Evolutionary conservation across 2,329 filamentous ascomycete genomes (phyloP).

Genomic region (Ramularia endophylla): DNA sequence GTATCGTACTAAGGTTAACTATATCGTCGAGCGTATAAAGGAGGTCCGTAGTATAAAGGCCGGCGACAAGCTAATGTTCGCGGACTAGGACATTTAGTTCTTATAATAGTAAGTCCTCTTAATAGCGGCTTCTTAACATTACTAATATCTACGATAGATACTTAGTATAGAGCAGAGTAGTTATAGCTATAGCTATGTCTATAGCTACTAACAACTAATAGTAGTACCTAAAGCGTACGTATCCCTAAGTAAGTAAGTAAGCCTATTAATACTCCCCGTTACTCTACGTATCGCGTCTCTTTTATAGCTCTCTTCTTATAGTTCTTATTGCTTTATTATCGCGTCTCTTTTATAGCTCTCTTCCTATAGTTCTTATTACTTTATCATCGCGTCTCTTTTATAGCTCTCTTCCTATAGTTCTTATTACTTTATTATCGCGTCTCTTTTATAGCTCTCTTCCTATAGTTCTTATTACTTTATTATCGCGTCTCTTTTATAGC

Average conservation of each 20-base stretch:
- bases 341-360: too few relatives aligned
- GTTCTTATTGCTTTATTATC: too few relatives aligned
- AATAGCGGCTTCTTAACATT: background rate
- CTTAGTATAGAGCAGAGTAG: too few relatives aligned
- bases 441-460: too few relatives aligned
- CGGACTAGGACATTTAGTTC: constrained; percentile 1
- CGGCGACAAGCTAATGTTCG: background rate
- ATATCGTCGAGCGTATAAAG: background rate
- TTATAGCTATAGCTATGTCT: too few relatives aligned
- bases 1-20: too few relatives aligned
- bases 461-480: too few relatives aligned
- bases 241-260: background rate
- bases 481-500: too few relatives aligned
- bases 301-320: too few relatives aligned
- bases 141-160: background rate
- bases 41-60: background rate
- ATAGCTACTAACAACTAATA: background rate
- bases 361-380: background rate
- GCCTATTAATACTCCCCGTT: background rate
- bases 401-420: too few relatives aligned
- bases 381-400: background rate
- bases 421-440: too few relatives aligned
- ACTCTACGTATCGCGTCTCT: too few relatives aligned
- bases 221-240: background rate
- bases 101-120: background rate